Conservation (phyloP, 2,329 filamentous ascomycete species). For the Chaetomium globosum region DNA sequence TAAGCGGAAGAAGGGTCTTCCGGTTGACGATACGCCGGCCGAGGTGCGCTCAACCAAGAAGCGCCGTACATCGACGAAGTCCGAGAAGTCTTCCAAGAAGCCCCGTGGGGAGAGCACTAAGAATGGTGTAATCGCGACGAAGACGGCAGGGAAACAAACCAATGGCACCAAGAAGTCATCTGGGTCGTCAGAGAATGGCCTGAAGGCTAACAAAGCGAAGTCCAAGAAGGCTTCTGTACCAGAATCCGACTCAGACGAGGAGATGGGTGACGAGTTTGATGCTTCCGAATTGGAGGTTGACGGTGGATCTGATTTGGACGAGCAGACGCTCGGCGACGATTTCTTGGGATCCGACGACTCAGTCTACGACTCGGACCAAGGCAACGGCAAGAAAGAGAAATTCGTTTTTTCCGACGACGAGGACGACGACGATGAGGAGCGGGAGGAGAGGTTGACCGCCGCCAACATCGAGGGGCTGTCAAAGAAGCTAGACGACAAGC, state of each 20-base stretch:
- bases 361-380: slow-evolving; percentile 72
- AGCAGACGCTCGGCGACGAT: slow-evolving; percentile 56
- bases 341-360: slow-evolving; percentile 64
- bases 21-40: slow-evolving; percentile 58
- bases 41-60: slow-evolving; percentile 64
- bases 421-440: slow-evolving; percentile 84
- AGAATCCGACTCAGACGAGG: slow-evolving; percentile 49
- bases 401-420: slow-evolving; percentile 96
- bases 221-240: slow-evolving; percentile 49
- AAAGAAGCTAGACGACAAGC: slow-evolving; percentile 76
- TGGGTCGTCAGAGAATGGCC: slow-evolving; percentile 36
- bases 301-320: slow-evolving; percentile 49
- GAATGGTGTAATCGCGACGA: slow-evolving; percentile 38
- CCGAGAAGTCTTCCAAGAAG: slow-evolving; percentile 38
- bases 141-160: slow-evolving; percentile 42
- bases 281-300: slow-evolving; percentile 52
- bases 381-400: slow-evolving; percentile 54
- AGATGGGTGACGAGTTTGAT: slow-evolving; percentile 47
- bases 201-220: slow-evolving; percentile 39
- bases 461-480: slow-evolving; percentile 95
- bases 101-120: slow-evolving; percentile 34
- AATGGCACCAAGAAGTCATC: slow-evolving; percentile 40
- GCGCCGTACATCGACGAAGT: slow-evolving; percentile 47
- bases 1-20: slow-evolving; percentile 81
- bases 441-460: slow-evolving; percentile 86